Evolutionary conservation across 495 filamentous ascomycete species (phyloP), one percentile per base, ranked within the genome.

Genomic region (Talaromyces thailandensis): DNA sequence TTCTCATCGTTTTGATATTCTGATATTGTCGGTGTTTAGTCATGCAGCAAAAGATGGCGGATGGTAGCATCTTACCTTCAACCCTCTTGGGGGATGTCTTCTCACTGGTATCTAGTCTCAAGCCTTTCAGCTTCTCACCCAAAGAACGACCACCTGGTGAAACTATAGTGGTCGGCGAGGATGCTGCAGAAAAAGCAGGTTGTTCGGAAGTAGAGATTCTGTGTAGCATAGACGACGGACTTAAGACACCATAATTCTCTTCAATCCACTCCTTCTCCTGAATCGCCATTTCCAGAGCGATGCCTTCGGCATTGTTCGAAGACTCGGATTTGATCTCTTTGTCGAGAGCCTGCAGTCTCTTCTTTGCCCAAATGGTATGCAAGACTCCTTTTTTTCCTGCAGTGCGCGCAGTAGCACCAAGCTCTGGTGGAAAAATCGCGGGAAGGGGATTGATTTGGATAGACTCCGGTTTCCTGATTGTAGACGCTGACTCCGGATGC

Each of bases 241-340:
- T 59, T 3, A 69, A 66, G 2, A 92, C 77, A 0, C 89, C 89
- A 70, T 92, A 94, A 64, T 91, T 88, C 29, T 82, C 73, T 69
- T 91, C 84, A 45, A 95, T 88, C 89, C 90, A 93, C 61, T 87
- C 83, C 64, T 87, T 88, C 70, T 95, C 90, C 59, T 89, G 83
- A 31, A 88, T 67, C 1, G 88, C 89, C 89, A 95, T 93, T 65
- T 88, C 84, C 53, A 93, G 73, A 4, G 87, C 90, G 24, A 95
- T 82, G 31, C 89, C 86, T 69, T 93, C 90, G 28, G 79, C 82
- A 69, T 93, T 93, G 26, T 73, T 79, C 65, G 71, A 72, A 65
- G 83, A 81, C 70, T 0, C 69, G 79, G 60, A 93, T 91, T 74
- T 95, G 60, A 93, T 91, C 74, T 95, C 90, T 29, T 79, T 75